These are phyloP conservation scores for Eucalyptus curtisii DNA, from an alignment of 345 rosid genomes.

Conservation along the genomic window DNA sequence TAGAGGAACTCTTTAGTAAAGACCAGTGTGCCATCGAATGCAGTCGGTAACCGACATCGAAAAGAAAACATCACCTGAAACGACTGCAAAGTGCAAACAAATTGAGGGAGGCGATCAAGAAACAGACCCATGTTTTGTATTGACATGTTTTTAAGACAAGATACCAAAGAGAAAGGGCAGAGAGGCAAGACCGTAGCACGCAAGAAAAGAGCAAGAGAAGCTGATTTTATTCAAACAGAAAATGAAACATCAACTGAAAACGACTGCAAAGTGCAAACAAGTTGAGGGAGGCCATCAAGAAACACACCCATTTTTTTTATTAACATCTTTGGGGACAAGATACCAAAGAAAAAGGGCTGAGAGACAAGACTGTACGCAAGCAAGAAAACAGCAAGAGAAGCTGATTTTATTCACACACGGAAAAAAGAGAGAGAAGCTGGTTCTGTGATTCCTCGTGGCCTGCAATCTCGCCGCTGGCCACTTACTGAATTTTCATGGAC, in stretches of 20 bases:
- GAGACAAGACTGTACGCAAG: background rate
- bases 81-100: background rate
- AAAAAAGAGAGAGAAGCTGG: background rate
- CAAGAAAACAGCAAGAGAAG: background rate
- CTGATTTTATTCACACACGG: background rate
- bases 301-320: background rate
- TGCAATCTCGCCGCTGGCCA: background rate
- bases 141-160: background rate
- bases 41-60: background rate
- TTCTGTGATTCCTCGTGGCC: background rate
- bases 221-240: background rate
- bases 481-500: background rate
- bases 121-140: background rate
- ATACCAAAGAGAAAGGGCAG: background rate
- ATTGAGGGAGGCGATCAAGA: background rate
- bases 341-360: background rate
- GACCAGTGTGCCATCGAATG: background rate
- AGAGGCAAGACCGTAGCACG: background rate
- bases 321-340: background rate
- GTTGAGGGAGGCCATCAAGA: background rate
- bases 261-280: background rate
- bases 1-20: background rate
- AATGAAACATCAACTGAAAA: background rate
- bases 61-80: background rate
- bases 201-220: background rate